phyloP scores from a whole-genome alignment of 768 basidiomycete species.

The Ephemerocybe angulata region DNA sequence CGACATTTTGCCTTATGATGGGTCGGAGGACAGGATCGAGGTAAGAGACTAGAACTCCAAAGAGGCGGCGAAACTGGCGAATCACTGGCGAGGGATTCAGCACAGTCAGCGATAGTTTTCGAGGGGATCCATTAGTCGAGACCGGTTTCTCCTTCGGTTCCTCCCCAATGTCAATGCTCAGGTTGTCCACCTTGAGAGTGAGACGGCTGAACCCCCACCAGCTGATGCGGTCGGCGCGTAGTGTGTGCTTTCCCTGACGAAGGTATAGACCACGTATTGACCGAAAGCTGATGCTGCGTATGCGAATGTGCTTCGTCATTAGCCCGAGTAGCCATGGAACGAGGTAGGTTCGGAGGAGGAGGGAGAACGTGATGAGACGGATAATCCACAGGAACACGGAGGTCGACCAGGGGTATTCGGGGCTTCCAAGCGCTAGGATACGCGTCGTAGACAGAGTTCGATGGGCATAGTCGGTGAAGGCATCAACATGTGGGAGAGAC shows the following conservation, averaged over 20 bases:
- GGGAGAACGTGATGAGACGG: conserved; percentile 49
- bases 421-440: conserved; percentile 29
- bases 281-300: conserved; percentile 70
- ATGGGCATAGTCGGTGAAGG: not conserved
- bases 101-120: conserved; percentile 45
- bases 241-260: conserved; percentile 48
- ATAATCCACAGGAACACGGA: conserved; percentile 46
- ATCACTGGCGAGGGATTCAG: conserved; percentile 44
- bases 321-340: conserved; percentile 60
- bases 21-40: conserved; percentile 65
- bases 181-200: conserved; percentile 55
- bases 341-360: conserved; percentile 63
- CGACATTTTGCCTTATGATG: conserved; percentile 50
- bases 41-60: conserved; percentile 48
- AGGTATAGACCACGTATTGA: conserved; percentile 78
- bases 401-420: conserved; percentile 34
- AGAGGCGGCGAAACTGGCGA: conserved; percentile 37
- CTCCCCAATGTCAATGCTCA: conserved; percentile 43
- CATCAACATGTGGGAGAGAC: not conserved
- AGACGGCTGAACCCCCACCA: conserved; percentile 58
- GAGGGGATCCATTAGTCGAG: conserved; percentile 19
- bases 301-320: conserved; percentile 60
- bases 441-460: conserved; percentile 12
- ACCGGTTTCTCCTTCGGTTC: conserved; percentile 21
- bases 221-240: conserved; percentile 67